phyloP scores from a whole-genome alignment of 164 flowering plant species.

The Stephania cephalantha region DNA sequence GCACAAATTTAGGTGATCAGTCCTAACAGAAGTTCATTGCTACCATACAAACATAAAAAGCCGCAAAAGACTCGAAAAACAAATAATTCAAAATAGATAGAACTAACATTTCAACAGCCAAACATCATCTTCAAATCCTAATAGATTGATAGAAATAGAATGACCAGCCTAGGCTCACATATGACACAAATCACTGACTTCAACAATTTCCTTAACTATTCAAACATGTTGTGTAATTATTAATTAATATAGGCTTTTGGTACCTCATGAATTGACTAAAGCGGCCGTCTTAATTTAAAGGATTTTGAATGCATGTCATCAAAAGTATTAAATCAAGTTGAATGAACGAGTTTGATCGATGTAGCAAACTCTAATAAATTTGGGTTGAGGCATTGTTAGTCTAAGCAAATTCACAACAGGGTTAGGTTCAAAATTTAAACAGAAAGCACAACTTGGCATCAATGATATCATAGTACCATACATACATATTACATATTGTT shows the following conservation, averaged over 20 bases:
- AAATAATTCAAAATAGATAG: not conserved
- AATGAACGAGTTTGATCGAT: too few relatives aligned
- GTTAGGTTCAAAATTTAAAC: too few relatives aligned
- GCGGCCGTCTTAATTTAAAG: not conserved
- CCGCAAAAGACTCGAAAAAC: not conserved
- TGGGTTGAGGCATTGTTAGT: too few relatives aligned
- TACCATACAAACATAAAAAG: not conserved
- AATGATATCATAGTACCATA: too few relatives aligned
- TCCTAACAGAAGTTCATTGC: not conserved
- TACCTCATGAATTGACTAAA: not conserved
- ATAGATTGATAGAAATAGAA: not conserved
- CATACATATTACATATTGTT: too few relatives aligned
- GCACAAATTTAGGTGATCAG: not conserved
- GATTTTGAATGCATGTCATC: not conserved
- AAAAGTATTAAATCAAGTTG: not conserved
- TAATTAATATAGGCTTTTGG: not conserved
- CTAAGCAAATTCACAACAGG: too few relatives aligned
- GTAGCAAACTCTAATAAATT: too few relatives aligned
- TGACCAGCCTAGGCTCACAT: not conserved
- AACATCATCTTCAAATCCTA: not conserved
- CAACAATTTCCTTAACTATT: not conserved
- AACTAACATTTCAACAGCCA: not conserved
- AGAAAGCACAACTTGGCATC: too few relatives aligned
- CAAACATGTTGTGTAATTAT: not conserved
- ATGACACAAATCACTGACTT: not conserved